Evolutionary conservation across 2,329 filamentous ascomycete species (phyloP).

Genomic region (Epichloe amarillans): DNA sequence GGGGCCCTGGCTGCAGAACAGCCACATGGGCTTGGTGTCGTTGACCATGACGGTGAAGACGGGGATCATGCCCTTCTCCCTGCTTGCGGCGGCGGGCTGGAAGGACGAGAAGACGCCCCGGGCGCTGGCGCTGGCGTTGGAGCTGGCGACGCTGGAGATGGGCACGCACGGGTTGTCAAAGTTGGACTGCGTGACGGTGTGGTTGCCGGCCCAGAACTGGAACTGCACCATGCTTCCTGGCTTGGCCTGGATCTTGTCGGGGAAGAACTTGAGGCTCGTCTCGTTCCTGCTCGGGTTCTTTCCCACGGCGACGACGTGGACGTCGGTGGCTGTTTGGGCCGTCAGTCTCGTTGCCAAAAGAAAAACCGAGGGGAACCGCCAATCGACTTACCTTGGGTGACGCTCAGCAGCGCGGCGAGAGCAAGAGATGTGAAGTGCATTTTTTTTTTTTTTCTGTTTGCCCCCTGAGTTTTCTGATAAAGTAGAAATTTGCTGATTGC

Average conservation of each 20-base stretch:
- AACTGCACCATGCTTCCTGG: constrained; percentile 53
- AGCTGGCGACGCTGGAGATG: constrained; percentile 25
- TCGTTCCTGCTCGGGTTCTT: constrained; percentile 34
- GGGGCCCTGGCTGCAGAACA: constrained; percentile 61
- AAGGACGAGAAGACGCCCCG: constrained; percentile 55
- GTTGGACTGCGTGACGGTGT: constrained; percentile 66
- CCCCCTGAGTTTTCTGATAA: no score
- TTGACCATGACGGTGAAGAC: constrained; percentile 61
- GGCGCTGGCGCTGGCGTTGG: constrained; percentile 37
- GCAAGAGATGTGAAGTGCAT: constrained; percentile 40
- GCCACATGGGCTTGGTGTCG: constrained; percentile 59
- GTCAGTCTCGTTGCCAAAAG: neutral
- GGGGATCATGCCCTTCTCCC: constrained; percentile 37
- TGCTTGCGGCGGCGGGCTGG: constrained; percentile 45
- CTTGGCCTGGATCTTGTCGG: constrained; percentile 50
- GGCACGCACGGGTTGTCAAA: constrained; percentile 60
- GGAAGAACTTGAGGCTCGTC: constrained; percentile 44
- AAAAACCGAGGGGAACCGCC: no score
- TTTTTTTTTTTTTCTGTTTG: constrained; percentile 12
- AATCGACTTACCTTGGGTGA: constrained; percentile 29
- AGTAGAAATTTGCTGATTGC: neutral
- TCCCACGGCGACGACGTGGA: constrained; percentile 55
- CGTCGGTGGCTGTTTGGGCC: constrained; percentile 20
- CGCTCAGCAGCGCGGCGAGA: constrained; percentile 33
- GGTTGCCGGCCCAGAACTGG: constrained; percentile 55